These are phyloP conservation scores for Coffea eugenioides DNA, from an alignment of 257 asterid species.

Conservation along the genomic window DNA sequence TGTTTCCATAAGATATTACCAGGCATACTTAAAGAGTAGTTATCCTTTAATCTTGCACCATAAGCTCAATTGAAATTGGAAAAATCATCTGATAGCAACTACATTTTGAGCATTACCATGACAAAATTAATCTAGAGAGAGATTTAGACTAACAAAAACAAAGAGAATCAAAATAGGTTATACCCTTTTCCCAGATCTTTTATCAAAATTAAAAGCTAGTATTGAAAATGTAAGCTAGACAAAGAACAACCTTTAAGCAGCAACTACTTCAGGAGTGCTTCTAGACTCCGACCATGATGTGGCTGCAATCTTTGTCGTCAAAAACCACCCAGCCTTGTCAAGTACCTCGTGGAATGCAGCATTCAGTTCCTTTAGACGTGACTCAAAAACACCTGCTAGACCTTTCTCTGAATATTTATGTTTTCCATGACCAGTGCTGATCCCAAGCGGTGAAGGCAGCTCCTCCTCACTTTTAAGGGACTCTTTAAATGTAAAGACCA, in stretches of 20 bases:
- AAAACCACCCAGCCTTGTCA: constrained; percentile 79
- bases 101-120: constrained; percentile 3
- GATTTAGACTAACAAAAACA: not conserved
- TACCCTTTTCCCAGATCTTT: constrained; percentile 14
- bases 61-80: too few species aligned
- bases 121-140: constrained; percentile 13
- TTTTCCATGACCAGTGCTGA: constrained; percentile 91
- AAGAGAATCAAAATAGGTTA: not conserved
- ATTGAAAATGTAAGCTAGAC: not conserved
- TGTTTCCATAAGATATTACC: too few species aligned
- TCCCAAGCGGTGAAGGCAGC: constrained; percentile 80
- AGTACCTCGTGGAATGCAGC: constrained; percentile 90
- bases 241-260: constrained; percentile 22
- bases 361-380: constrained; percentile 68
- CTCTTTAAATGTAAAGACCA: too few species aligned
- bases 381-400: constrained; percentile 59
- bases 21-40: too few species aligned
- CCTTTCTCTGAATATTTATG: constrained; percentile 84
- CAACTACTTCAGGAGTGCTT: constrained; percentile 34
- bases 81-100: too few species aligned
- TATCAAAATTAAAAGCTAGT: constrained; percentile 9
- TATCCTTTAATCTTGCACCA: too few species aligned
- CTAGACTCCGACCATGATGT: constrained; percentile 80
- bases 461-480: constrained; percentile 74
- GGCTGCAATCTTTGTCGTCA: constrained; percentile 86